phyloP scores from a whole-genome alignment of 371 early-diverging fungal species.

The Haplosporangium sp. region DNA sequence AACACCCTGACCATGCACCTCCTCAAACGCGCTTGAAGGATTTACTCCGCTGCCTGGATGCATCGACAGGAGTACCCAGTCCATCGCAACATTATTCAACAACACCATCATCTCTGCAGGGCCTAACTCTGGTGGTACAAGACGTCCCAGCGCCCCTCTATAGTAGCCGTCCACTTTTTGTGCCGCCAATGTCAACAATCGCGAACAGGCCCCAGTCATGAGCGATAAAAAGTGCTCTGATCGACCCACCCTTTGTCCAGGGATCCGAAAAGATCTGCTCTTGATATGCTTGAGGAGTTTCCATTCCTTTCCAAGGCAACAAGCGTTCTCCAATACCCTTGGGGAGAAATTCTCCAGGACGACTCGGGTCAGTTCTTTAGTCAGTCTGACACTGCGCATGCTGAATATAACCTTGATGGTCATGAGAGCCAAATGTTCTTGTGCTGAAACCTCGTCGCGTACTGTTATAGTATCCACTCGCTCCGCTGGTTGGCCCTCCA shows the following conservation, averaged over 20 bases:
- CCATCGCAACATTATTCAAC: slow-evolving; percentile 24
- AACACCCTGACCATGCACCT: slow-evolving; percentile 16
- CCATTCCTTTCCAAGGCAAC: slow-evolving; percentile 34
- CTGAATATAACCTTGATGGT: slow-evolving; percentile 40
- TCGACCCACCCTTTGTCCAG: slow-evolving; percentile 35
- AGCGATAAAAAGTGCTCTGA: slow-evolving; percentile 32
- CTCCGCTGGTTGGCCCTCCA: not conserved
- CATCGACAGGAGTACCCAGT: slow-evolving; percentile 25
- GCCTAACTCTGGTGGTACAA: slow-evolving; percentile 18
- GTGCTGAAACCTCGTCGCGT: slow-evolving; percentile 17
- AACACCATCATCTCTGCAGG: slow-evolving; percentile 43
- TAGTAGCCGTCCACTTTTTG: slow-evolving; percentile 13
- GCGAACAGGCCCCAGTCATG: slow-evolving; percentile 38
- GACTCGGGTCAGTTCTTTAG: slow-evolving; percentile 18
- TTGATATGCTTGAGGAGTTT: slow-evolving; percentile 21
- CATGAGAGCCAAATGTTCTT: slow-evolving; percentile 20
- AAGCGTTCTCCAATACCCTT: slow-evolving; percentile 7
- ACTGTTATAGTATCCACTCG: not conserved
- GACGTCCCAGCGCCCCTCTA: slow-evolving; percentile 4
- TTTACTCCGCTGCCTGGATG: slow-evolving; percentile 1
- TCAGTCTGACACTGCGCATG: slow-evolving; percentile 19
- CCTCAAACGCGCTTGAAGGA: slow-evolving; percentile 11
- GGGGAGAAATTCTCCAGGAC: slow-evolving; percentile 19
- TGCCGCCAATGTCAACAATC: slow-evolving; percentile 24
- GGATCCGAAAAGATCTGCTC: slow-evolving; percentile 27